These are phyloP conservation scores for Kwoniella europaea DNA, from an alignment of 768 basidiomycete genomes.

Conservation along the genomic window DNA sequence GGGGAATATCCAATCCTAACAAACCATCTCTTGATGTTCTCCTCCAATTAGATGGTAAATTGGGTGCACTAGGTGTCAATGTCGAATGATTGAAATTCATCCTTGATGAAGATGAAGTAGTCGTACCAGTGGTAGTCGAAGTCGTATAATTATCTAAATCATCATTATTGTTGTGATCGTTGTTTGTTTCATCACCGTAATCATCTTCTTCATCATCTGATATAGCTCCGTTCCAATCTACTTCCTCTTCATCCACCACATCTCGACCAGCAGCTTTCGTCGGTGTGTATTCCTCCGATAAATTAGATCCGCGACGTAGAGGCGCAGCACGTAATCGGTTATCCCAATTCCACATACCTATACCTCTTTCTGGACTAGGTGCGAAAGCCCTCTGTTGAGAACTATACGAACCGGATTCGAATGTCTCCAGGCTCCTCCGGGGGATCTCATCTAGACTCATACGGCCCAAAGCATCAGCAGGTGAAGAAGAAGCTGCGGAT, in stretches of 20 bases:
- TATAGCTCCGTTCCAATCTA: slow-evolving; percentile 49
- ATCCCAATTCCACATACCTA: slow-evolving; percentile 23
- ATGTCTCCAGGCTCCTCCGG: slow-evolving; percentile 28
- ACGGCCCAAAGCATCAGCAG: slow-evolving; percentile 19
- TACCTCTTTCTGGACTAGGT: slow-evolving; percentile 28
- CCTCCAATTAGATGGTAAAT: slow-evolving; percentile 15
- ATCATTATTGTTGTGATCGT: slow-evolving; percentile 4
- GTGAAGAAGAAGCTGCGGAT: slow-evolving; percentile 21
- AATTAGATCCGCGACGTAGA: slow-evolving; percentile 27
- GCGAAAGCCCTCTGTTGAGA: slow-evolving; percentile 16
- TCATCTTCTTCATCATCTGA: slow-evolving; percentile 55
- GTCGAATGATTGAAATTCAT: background rate
- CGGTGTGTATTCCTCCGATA: slow-evolving; percentile 26
- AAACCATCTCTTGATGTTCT: slow-evolving; percentile 15
- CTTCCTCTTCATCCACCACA: slow-evolving; percentile 36
- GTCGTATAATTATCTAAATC: background rate
- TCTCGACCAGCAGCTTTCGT: background rate
- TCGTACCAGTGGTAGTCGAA: too few relatives aligned
- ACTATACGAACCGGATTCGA: slow-evolving; percentile 33
- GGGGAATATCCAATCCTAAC: slow-evolving; percentile 5
- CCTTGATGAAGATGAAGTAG: slow-evolving; percentile 4
- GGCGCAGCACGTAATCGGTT: slow-evolving; percentile 22
- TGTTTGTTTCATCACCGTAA: slow-evolving; percentile 32
- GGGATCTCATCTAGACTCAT: slow-evolving; percentile 28
- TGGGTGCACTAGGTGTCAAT: slow-evolving; percentile 21